Conservation (phyloP, 2,329 filamentous ascomycete species). For the Cladosporium velox region DNA sequence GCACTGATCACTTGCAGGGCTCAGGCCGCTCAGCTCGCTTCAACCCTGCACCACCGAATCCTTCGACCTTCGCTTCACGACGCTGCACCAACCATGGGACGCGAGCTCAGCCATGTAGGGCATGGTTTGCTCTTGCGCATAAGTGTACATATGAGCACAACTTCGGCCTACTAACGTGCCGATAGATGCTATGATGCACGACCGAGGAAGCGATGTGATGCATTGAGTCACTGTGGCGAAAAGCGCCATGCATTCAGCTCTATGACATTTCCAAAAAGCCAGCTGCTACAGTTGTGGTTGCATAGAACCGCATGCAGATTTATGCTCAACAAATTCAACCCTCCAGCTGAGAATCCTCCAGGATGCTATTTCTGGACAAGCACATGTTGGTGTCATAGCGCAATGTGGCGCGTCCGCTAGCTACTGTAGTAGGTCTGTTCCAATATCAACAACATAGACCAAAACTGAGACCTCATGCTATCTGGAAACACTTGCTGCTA, state of each 20-base stretch:
- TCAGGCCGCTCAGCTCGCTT: neutral
- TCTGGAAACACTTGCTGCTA: neutral
- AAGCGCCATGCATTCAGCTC: neutral
- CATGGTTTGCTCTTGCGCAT: neutral
- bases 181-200: neutral
- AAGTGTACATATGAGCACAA: neutral
- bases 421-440: neutral
- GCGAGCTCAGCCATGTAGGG: neutral
- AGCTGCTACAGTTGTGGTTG: neutral
- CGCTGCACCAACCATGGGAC: neutral
- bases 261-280: neutral
- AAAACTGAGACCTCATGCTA: neutral
- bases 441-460: neutral
- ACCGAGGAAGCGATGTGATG: neutral
- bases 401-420: neutral
- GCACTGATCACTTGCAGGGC: neutral
- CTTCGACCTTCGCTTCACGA: neutral
- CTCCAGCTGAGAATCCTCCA: neutral
- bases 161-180: neutral
- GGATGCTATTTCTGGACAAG: neutral
- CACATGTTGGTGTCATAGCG: neutral
- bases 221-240: neutral
- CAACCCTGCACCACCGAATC: neutral
- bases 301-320: neutral
- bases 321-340: neutral